These are phyloP conservation scores for Fomitopsis pulvina DNA, from an alignment of 768 basidiomycete genomes.

Conservation along the genomic window DNA sequence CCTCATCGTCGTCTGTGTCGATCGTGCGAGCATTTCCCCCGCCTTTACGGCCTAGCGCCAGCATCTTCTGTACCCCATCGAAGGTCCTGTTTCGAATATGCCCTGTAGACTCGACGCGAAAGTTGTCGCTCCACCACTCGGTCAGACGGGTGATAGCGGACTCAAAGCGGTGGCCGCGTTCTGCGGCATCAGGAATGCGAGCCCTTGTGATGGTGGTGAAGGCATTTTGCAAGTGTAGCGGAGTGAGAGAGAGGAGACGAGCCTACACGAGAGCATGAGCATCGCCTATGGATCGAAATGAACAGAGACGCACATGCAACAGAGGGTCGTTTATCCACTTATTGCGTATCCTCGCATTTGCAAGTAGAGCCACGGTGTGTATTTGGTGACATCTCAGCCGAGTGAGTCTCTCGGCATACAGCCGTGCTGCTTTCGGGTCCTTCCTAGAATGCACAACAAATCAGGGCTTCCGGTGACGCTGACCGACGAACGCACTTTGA, in stretches of 20 bases:
- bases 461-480: neutral
- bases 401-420: constrained; percentile 62
- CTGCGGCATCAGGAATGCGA: constrained; percentile 69
- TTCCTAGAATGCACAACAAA: constrained; percentile 25
- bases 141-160: constrained; percentile 64
- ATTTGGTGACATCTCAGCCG: constrained; percentile 84
- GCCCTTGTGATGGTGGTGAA: constrained; percentile 81
- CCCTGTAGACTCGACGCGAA: constrained; percentile 57
- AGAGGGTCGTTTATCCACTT: constrained; percentile 77
- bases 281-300: neutral
- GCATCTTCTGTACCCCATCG: constrained; percentile 51
- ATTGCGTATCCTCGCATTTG: constrained; percentile 72
- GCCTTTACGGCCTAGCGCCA: constrained; percentile 15
- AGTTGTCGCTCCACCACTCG: constrained; percentile 79
- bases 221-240: constrained; percentile 70
- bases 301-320: constrained; percentile 59
- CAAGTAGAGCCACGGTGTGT: constrained; percentile 78
- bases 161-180: constrained; percentile 87
- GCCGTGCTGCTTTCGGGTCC: constrained; percentile 29
- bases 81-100: constrained; percentile 74
- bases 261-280: constrained; percentile 45
- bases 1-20: constrained; percentile 42
- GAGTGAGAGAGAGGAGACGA: constrained; percentile 80
- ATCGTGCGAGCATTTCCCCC: constrained; percentile 25
- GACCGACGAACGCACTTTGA: constrained; percentile 37